Base-by-base conservation (phyloP, 805 yeast species). In the Barnettozyma sucrosica region DNA sequence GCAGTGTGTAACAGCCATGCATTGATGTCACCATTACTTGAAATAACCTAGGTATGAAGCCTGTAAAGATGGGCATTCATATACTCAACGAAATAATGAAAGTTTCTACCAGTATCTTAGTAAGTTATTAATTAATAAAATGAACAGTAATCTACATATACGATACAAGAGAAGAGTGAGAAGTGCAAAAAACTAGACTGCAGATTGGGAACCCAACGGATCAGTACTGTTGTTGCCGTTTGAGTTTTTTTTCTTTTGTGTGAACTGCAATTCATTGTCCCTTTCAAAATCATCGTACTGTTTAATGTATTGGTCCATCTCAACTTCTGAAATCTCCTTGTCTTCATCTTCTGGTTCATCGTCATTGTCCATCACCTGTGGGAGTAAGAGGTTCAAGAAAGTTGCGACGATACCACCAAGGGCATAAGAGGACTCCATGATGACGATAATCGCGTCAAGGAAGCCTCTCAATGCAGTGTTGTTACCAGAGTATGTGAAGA, bases 361-460 rank as follows among this genome's bases (percentile, higher is more conserved):
- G 19, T 62, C 67, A 40, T 76, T 79, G 53, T 74, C 80, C 45
- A 67, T 56, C 16, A 79, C 78, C 55, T 79, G 83, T 18, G 87
- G 86, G 47, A 84, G 65, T n/a, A 79, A 36, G 51, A 81, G 65
- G 66, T 85, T 83, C 47, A 82, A 67, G 36, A 83, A 63, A 10
- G 83, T 72, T 1, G 81, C 87, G 33, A 81, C 60, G 51, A 85
- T 68, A 13, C 89, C 92, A 38, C 84, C 75, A 25, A 84, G 68
- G 19, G 90, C 87, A 59, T 80, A 83, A 14, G 88, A 83, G 5
- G 88, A 80, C 61, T 83, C 85, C 79, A 83, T 76, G 42, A 85
- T 81, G 48, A 85, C 72, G 21, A 75, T 71, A 48, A 85, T 79
- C 41, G 90, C 90, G 58, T 82, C 77, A 44, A 79, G 67, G 64